phyloP scores from a whole-genome alignment of 345 rosid species.

The Anastatica hierochuntica region DNA sequence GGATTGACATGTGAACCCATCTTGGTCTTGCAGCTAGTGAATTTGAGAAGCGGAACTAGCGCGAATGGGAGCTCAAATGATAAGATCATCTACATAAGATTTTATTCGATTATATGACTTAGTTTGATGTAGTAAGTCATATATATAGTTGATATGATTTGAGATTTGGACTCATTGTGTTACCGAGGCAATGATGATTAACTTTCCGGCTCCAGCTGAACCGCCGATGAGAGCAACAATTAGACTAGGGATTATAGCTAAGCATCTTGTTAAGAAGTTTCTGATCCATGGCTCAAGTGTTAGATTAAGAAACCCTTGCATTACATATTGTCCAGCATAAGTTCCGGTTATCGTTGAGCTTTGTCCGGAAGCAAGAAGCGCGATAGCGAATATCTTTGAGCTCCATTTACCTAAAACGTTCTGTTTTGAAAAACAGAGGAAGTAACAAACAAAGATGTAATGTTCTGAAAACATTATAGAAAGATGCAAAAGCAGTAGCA shows the following conservation, averaged over 20 bases:
- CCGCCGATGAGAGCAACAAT: constrained; percentile 86
- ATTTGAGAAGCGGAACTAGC: constrained; percentile 84
- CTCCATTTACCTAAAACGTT: constrained; percentile 96
- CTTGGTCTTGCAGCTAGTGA: constrained; percentile 79
- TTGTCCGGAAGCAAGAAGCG: constrained; percentile 90
- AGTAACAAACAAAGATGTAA: background rate
- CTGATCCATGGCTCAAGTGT: constrained; percentile 74
- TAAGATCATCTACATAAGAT: constrained; percentile 59
- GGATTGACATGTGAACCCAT: constrained; percentile 70
- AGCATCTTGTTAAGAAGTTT: constrained; percentile 70
- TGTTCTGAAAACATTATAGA: background rate
- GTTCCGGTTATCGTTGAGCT: constrained; percentile 98
- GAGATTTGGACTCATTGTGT: background rate
- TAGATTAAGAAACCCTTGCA: constrained; percentile 94
- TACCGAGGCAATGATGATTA: constrained; percentile 94
- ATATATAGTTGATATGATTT: background rate
- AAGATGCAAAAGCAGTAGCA: background rate
- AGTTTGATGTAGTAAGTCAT: background rate
- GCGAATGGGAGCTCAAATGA: constrained; percentile 96
- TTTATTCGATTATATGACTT: constrained; percentile 5
- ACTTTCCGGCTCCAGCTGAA: constrained; percentile 80
- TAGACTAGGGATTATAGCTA: constrained; percentile 90
- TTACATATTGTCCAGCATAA: constrained; percentile 95
- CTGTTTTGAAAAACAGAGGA: constrained; percentile 28
- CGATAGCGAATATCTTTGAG: constrained; percentile 84